These are phyloP conservation scores for Phytophthora pinifolia DNA, from an alignment of 352 stramenopile genomes.

Conservation along the genomic window DNA sequence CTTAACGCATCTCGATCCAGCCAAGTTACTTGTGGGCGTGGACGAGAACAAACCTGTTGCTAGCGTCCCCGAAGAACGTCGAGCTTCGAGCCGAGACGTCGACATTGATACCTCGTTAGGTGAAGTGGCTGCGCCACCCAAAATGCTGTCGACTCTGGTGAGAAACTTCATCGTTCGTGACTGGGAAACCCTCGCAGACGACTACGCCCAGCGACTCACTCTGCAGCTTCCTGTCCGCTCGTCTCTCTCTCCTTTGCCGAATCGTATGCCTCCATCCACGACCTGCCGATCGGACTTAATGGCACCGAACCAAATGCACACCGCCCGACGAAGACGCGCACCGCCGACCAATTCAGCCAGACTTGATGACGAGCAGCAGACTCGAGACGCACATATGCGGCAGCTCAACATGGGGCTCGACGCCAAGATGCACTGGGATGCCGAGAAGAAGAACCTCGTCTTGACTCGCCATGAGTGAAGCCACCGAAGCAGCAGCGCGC, in stretches of 20 bases:
- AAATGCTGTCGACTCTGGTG: constrained; percentile 46
- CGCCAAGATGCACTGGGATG: constrained; percentile 47
- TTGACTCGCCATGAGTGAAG: no score
- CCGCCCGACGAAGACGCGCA: constrained; percentile 14
- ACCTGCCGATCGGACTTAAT: constrained; percentile 11
- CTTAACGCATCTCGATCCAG: constrained; percentile 19
- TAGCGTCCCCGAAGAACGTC: background rate
- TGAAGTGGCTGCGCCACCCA: constrained; percentile 32
- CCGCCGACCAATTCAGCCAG: constrained; percentile 16
- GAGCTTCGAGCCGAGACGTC: constrained; percentile 3
- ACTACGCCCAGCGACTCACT: constrained; percentile 39
- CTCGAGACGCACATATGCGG: constrained; percentile 38
- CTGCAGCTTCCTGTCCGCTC: constrained; percentile 25
- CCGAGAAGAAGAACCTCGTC: constrained; percentile 32
- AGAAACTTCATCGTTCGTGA: constrained; percentile 51
- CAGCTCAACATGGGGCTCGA: constrained; percentile 34
- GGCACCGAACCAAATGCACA: constrained; percentile 10
- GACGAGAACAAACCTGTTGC: constrained; percentile 12
- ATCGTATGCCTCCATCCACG: constrained; percentile 5
- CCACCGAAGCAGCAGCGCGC: no score
- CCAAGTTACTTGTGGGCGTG: constrained; percentile 15
- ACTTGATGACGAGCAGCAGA: constrained; percentile 20
- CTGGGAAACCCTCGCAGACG: constrained; percentile 36
- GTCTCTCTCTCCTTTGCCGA: constrained; percentile 18
- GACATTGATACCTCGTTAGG: constrained; percentile 16